These are phyloP conservation scores for Psilocybe sp. DNA, from an alignment of 768 basidiomycete genomes.

Conservation along the genomic window DNA sequence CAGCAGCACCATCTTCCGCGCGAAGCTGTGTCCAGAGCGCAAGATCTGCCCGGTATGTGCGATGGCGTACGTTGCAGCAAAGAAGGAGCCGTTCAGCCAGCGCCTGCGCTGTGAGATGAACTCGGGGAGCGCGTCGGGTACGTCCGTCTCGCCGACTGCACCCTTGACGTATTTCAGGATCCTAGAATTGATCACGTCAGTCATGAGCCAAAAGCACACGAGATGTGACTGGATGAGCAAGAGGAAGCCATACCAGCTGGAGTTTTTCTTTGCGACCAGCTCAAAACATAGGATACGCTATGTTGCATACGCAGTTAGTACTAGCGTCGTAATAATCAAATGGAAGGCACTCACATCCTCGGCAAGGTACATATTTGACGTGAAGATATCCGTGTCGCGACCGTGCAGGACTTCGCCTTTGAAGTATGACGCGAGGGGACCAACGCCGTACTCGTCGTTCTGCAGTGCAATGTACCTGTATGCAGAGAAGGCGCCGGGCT, in stretches of 20 bases:
- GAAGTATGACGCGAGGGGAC: conserved; percentile 95
- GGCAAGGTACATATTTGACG: conserved; percentile 95
- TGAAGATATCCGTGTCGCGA: conserved; percentile 87
- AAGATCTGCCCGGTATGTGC: conserved; percentile 81
- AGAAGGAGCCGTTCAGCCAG: conserved; percentile 92
- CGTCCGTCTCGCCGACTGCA: conserved; percentile 90
- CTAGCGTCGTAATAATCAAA: background rate
- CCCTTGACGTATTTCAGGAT: conserved; percentile 95
- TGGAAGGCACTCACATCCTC: conserved; percentile 67
- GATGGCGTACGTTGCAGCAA: conserved; percentile 91
- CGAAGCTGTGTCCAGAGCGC: conserved; percentile 76
- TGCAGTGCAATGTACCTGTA: conserved; percentile 88
- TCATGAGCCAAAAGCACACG: conserved; percentile 3
- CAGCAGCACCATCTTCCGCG: conserved; percentile 72
- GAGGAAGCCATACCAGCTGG: conserved; percentile 63
- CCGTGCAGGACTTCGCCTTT: conserved; percentile 89
- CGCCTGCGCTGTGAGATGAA: conserved; percentile 91
- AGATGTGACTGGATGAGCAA: background rate
- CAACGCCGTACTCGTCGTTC: conserved; percentile 77
- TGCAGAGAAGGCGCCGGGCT: conserved; percentile 95
- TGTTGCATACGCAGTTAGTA: conserved; percentile 6
- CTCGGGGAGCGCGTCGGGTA: conserved; percentile 89
- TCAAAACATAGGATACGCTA: conserved; percentile 85
- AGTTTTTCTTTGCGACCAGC: conserved; percentile 73
- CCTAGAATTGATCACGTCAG: conserved; percentile 43